Percentiles rank a stretch among this genome's conserved stretches.
Conservation (phyloP, 176 grass and related monocot genomes). For the Panicum miliaceum region DNA sequence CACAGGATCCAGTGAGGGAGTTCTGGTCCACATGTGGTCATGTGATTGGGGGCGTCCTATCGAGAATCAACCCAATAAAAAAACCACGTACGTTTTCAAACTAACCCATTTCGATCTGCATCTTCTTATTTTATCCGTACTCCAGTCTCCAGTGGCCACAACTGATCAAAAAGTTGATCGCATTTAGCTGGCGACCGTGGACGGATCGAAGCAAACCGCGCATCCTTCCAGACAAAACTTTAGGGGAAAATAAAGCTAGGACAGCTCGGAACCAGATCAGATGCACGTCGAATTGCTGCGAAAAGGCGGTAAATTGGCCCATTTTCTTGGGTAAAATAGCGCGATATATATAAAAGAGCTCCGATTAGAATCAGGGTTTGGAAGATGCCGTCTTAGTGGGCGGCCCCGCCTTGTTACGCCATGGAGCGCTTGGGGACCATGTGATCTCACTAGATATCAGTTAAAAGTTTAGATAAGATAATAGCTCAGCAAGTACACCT, state of each 20-base stretch:
- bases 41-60: slow-evolving; percentile 39
- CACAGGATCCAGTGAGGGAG: slow-evolving; percentile 15
- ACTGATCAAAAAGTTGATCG: slow-evolving; percentile 27
- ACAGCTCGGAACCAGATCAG: slow-evolving; percentile 57
- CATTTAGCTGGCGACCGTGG: slow-evolving; percentile 34
- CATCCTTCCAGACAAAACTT: slow-evolving; percentile 35
- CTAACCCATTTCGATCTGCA: slow-evolving; percentile 4
- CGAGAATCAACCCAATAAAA: slow-evolving; percentile 46
- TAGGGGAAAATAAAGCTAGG: slow-evolving; percentile 20
- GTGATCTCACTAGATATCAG: slow-evolving; percentile 39
- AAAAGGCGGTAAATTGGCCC: slow-evolving; percentile 37
- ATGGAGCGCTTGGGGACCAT: slow-evolving; percentile 46
- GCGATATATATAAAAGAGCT: background rate
- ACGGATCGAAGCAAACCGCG: background rate
- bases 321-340: slow-evolving; percentile 39
- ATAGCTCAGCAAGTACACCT: slow-evolving; percentile 30
- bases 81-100: slow-evolving; percentile 39
- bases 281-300: slow-evolving; percentile 33
- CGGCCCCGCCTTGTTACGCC: background rate
- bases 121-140: slow-evolving; percentile 20
- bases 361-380: background rate
- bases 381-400: slow-evolving; percentile 38
- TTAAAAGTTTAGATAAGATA: slow-evolving; percentile 30
- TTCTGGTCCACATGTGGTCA: slow-evolving; percentile 43
- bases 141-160: slow-evolving; percentile 29